Evolutionary conservation across 164 flowering plant genomes (phyloP), one percentile per base, ranked within the genome.

Genomic region (Litsea cubeba): DNA sequence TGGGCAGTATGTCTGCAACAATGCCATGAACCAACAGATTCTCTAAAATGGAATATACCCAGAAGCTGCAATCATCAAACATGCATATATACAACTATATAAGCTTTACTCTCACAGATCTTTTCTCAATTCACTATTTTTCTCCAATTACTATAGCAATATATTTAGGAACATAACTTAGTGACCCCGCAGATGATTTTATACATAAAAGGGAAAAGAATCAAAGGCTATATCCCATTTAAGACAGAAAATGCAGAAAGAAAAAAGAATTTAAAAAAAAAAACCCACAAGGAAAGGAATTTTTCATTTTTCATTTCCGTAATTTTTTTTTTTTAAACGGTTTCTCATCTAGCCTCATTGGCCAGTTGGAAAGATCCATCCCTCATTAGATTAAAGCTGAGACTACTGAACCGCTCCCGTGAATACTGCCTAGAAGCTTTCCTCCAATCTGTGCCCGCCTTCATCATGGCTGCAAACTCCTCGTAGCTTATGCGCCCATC

Each of bases 371-470:
- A 81, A 22, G 96, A 89, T 22, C 90, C 94, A 74, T 91, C 92
- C 79, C 77, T 83, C 84, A 89, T 83, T 78, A 91, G 68, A 28
- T 85, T 87, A 77, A 87, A 79, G 77, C 97, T 91, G 32, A 91
- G 90, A 78, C 49, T 90, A 60, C 85, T 88, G 81, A 90, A 91
- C 72, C 97, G 84, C 73, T 90, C 94, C 68, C 97, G 78, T 26
- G 96, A 91, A 75, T 91, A 91, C 77, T 90, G 97, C 72, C 94
- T 85, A 18, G 97, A 91, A 18, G 93, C 97, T 82, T 91, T 91
- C 74, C 97, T 86, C 97, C 97, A 91, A 84, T 92, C 95, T 35
- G 97, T 92, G 23, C 97, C 97, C 0, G 93, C 91, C 82, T 90
- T 92, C 97, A 90, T 92, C 97, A 92, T 92, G 15, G 84, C 77